Percentiles rank a stretch among this genome's conserved stretches.
Evolutionary conservation across 1,139 yeast genomes (phyloP).

Genomic region (Yamadazyma diospyri): DNA sequence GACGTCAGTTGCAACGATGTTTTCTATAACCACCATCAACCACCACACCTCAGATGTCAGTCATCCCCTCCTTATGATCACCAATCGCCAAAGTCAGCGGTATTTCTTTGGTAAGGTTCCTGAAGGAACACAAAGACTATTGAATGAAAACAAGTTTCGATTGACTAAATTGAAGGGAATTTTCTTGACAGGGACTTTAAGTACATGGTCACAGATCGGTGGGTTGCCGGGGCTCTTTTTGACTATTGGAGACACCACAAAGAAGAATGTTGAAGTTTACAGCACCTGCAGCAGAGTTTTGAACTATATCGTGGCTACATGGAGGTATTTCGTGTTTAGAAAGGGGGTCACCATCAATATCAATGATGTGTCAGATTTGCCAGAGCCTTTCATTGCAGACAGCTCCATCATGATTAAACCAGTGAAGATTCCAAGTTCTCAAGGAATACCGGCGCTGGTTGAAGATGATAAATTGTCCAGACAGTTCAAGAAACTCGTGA

Average conservation of each 20-base stretch:
- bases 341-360: constrained; percentile 62
- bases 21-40: constrained; percentile 39
- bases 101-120: constrained; percentile 78
- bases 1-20: constrained; percentile 25
- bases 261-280: constrained; percentile 40
- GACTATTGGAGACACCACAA: constrained; percentile 81
- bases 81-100: constrained; percentile 49
- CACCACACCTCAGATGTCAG: constrained; percentile 60
- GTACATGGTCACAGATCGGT: constrained; percentile 69
- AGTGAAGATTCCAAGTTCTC: constrained; percentile 28
- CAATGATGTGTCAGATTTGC: constrained; percentile 28
- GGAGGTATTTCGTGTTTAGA: constrained; percentile 90
- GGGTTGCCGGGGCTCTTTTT: constrained; percentile 89
- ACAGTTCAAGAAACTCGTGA: constrained; percentile 30
- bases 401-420: constrained; percentile 53
- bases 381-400: constrained; percentile 40
- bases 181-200: constrained; percentile 69
- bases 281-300: constrained; percentile 37
- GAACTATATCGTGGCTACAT: constrained; percentile 62
- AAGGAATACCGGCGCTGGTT: not conserved
- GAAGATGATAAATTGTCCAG: constrained; percentile 6
- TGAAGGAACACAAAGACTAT: constrained; percentile 80
- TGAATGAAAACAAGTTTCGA: constrained; percentile 52
- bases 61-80: constrained; percentile 57
- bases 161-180: constrained; percentile 58